These are phyloP conservation scores for Aeschynomene evenia DNA, from an alignment of 306 rosid species.

Conservation along the genomic window DNA sequence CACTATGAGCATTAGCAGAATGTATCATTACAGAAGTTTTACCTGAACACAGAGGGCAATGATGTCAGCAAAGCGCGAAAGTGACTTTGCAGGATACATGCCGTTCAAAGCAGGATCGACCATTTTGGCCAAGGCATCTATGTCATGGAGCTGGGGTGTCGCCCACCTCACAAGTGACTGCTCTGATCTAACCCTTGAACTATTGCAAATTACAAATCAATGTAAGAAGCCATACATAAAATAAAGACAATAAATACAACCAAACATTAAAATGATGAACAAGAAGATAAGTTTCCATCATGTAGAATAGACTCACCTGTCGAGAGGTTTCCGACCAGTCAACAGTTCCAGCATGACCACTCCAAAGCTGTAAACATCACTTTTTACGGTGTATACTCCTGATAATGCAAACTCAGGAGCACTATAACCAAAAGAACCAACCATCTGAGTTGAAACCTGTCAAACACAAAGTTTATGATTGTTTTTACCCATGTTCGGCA, in stretches of 20 bases:
- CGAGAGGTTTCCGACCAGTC: slow-evolving; percentile 97
- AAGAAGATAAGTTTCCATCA: slow-evolving; percentile 6
- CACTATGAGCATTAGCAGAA: neutral
- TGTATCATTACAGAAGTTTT: slow-evolving; percentile 26
- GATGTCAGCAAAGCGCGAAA: slow-evolving; percentile 92
- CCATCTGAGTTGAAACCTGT: slow-evolving; percentile 94
- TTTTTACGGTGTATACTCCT: slow-evolving; percentile 91
- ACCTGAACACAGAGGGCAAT: slow-evolving; percentile 99
- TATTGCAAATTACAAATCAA: slow-evolving; percentile 30
- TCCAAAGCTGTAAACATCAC: slow-evolving; percentile 98
- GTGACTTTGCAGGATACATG: slow-evolving; percentile 95
- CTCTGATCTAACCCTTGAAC: slow-evolving; percentile 86
- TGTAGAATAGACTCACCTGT: slow-evolving; percentile 51
- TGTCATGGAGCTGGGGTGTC: slow-evolving; percentile 95
- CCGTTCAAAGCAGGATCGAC: slow-evolving; percentile 90
- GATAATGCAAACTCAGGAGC: slow-evolving; percentile 97
- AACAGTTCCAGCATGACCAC: slow-evolving; percentile 94
- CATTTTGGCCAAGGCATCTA: slow-evolving; percentile 95
- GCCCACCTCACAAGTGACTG: slow-evolving; percentile 99
- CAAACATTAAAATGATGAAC: neutral
- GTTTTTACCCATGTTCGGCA: slow-evolving; percentile 1
- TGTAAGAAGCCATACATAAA: slow-evolving; percentile 14
- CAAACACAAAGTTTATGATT: slow-evolving; percentile 27
- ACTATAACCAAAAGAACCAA: slow-evolving; percentile 96
- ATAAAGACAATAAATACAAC: neutral